Evolutionary conservation across 768 basidiomycete species (phyloP).

Genomic region (Mrakia gelida): DNA sequence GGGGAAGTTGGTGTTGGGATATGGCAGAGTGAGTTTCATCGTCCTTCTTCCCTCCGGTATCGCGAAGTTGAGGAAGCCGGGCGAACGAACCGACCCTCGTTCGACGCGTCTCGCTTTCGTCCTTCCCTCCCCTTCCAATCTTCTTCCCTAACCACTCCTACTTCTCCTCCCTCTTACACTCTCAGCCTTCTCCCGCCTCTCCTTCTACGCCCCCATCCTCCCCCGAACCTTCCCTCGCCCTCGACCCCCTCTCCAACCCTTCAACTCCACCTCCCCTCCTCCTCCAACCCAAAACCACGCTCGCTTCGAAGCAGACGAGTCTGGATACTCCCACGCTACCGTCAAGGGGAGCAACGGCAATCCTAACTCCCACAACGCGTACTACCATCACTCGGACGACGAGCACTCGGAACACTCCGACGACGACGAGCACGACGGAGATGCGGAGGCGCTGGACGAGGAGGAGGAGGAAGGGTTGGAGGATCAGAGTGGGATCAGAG

Average conservation of each 20-base stretch:
- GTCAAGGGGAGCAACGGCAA: not conserved
- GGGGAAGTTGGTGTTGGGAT: constrained; percentile 28
- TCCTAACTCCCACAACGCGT: not conserved
- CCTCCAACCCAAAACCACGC: not conserved
- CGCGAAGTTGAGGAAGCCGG: too few relatives aligned
- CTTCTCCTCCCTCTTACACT: too few relatives aligned
- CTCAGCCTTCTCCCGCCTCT: constrained; percentile 6
- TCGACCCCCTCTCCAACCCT: not conserved
- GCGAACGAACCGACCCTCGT: too few relatives aligned
- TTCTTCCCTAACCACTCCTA: not conserved
- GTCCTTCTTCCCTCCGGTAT: too few relatives aligned
- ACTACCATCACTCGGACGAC: not conserved
- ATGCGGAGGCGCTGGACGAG: not conserved
- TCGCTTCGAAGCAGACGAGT: constrained; percentile 12
- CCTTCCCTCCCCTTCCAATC: not conserved
- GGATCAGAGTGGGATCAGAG: not conserved
- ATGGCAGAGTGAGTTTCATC: constrained; percentile 24
- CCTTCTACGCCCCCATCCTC: constrained; percentile 15
- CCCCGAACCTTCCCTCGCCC: not conserved
- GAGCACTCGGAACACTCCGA: not conserved
- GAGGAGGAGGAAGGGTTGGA: not conserved
- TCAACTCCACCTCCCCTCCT: too few relatives aligned
- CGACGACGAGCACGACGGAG: not conserved
- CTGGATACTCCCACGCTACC: constrained; percentile 1
- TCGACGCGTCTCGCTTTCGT: not conserved